Evolutionary conservation across 345 rosid species (phyloP).

Genomic region (Eucalyptus sp.): DNA sequence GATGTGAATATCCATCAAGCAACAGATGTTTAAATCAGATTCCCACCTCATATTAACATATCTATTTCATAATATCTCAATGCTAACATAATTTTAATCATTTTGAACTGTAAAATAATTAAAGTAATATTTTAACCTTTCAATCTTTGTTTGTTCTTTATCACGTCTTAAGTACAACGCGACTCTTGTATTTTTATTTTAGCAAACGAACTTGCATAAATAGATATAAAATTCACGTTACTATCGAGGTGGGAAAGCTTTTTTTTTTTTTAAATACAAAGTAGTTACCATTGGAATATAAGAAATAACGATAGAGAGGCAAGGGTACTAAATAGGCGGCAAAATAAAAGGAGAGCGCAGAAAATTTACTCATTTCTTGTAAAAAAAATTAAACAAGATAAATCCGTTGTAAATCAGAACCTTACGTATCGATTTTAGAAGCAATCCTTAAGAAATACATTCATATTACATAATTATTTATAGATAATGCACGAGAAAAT

Average conservation of each 20-base stretch:
- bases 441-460: not conserved
- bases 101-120: not conserved
- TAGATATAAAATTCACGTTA: not conserved
- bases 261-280: no score
- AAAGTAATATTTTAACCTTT: not conserved
- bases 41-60: not conserved
- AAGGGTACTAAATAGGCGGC: not conserved
- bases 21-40: rapidly evolving
- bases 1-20: not conserved
- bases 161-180: no score
- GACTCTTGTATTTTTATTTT: no score
- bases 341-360: no score
- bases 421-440: not conserved
- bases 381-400: not conserved
- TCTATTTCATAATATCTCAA: not conserved
- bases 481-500: not conserved
- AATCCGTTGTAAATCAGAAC: rapidly evolving
- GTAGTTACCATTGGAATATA: not conserved
- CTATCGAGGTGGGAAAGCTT: not conserved
- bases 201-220: no score
- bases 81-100: not conserved
- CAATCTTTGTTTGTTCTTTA: no score
- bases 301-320: not conserved
- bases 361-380: not conserved
- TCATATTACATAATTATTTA: not conserved